Evolutionary conservation across 257 asterid species (phyloP).

Genomic region (Przewalskia tangutica): DNA sequence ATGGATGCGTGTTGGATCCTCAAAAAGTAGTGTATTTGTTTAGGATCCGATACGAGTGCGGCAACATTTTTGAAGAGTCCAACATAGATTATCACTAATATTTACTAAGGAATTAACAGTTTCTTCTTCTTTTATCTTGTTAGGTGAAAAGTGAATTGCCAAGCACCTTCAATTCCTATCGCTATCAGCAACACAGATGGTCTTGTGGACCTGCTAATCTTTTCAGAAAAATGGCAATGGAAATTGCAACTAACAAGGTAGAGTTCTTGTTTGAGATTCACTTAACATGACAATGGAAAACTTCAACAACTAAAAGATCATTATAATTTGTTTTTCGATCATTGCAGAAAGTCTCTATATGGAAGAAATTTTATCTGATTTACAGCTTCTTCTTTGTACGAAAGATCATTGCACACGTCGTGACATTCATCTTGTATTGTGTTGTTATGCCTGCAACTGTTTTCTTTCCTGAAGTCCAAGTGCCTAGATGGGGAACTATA

Average conservation of each 20-base stretch:
- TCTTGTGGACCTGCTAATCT: slow-evolving; percentile 97
- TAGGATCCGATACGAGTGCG: background rate
- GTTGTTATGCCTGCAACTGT: slow-evolving; percentile 18
- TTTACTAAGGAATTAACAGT: no score
- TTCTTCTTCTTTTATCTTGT: background rate
- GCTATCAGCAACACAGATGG: slow-evolving; percentile 95
- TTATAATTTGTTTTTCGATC: background rate
- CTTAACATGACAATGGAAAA: background rate
- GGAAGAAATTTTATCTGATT: slow-evolving; percentile 21
- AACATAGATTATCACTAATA: background rate
- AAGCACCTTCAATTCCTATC: slow-evolving; percentile 80
- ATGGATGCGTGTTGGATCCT: background rate
- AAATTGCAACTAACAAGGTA: slow-evolving; percentile 72
- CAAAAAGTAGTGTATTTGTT: background rate
- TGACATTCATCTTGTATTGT: slow-evolving; percentile 17
- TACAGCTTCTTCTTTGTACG: slow-evolving; percentile 25
- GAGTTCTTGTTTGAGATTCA: background rate
- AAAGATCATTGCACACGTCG: slow-evolving; percentile 18
- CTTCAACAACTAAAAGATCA: background rate
- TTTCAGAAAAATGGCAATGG: slow-evolving; percentile 65
- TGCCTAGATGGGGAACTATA: slow-evolving; percentile 20
- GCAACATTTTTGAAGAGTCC: background rate
- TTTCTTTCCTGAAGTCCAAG: slow-evolving; percentile 17
- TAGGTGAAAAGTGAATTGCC: slow-evolving; percentile 95
- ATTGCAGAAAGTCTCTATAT: slow-evolving; percentile 18